Evolutionary conservation across 2,329 filamentous ascomycete genomes (phyloP).

Genomic region (Xylariaceae sp.): DNA sequence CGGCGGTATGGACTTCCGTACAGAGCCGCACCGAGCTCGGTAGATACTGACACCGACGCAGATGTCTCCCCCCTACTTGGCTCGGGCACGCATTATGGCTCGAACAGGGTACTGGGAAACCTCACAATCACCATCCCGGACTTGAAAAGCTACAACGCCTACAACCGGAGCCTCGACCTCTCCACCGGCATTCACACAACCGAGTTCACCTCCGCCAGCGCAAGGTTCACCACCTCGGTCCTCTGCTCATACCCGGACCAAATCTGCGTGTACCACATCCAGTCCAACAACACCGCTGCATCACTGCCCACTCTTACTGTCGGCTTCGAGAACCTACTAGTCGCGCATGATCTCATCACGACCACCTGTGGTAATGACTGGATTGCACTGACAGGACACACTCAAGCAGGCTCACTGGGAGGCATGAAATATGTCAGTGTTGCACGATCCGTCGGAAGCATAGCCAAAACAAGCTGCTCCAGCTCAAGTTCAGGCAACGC

Average conservation of each 20-base stretch:
- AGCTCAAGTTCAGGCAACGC: neutral
- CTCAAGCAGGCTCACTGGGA: conserved; percentile 6
- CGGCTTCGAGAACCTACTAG: conserved; percentile 37
- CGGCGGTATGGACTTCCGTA: conserved; percentile 31
- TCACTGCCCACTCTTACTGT: conserved; percentile 38
- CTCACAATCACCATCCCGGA: conserved; percentile 36
- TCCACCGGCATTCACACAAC: conserved; percentile 36
- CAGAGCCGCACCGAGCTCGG: neutral
- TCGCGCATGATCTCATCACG: conserved; percentile 9
- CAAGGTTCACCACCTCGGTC: conserved; percentile 29
- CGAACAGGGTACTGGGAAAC: conserved; percentile 43
- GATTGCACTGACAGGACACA: conserved; percentile 10
- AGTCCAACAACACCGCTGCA: conserved; percentile 8
- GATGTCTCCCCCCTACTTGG: conserved; percentile 12
- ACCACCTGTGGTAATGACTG: conserved; percentile 2
- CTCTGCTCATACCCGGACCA: conserved; percentile 42
- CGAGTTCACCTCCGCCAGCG: conserved; percentile 27
- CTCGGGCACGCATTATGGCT: conserved; percentile 35
- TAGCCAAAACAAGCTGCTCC: conserved; percentile 12
- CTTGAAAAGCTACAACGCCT: conserved; percentile 21
- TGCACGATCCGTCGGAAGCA: conserved; percentile 4
- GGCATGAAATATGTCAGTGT: conserved; percentile 15
- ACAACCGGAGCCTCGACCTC: conserved; percentile 34
- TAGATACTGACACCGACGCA: conserved; percentile 1
- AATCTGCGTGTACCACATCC: conserved; percentile 28